Conservation (phyloP, 306 rosid species). For the Astragalus glycyphyllos region DNA sequence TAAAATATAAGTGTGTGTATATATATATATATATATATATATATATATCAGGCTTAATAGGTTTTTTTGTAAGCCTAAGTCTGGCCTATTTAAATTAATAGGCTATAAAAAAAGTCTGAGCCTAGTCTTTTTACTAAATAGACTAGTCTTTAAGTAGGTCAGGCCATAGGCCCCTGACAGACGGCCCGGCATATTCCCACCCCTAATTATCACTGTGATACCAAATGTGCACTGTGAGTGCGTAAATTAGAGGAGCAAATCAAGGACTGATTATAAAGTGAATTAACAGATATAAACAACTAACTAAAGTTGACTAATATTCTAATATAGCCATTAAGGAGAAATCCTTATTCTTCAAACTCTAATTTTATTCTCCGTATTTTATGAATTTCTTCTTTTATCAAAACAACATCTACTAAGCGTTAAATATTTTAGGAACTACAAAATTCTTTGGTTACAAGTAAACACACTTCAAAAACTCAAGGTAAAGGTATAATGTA, state of each 20-base stretch:
- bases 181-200: too few species aligned
- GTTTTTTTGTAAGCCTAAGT: too few species aligned
- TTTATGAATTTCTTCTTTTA: not conserved
- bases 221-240: too few species aligned
- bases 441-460: slow-evolving; percentile 1
- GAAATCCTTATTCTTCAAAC: not conserved
- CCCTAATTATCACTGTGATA: too few species aligned
- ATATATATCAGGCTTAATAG: too few species aligned
- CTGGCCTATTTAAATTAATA: too few species aligned
- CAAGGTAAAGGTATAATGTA: not conserved
- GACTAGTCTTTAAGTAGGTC: too few species aligned
- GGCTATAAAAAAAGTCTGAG: too few species aligned
- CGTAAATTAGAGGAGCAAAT: not conserved
- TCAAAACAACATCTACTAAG: not conserved
- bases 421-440: not conserved
- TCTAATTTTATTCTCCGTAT: not conserved
- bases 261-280: not conserved
- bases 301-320: not conserved
- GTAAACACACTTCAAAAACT: not conserved
- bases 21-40: too few species aligned
- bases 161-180: too few species aligned
- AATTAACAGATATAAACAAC: not conserved
- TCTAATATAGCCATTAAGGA: not conserved
- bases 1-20: too few species aligned
- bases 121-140: too few species aligned